These are phyloP conservation scores for Trametes punicea DNA, from an alignment of 768 basidiomycete genomes.

Conservation along the genomic window DNA sequence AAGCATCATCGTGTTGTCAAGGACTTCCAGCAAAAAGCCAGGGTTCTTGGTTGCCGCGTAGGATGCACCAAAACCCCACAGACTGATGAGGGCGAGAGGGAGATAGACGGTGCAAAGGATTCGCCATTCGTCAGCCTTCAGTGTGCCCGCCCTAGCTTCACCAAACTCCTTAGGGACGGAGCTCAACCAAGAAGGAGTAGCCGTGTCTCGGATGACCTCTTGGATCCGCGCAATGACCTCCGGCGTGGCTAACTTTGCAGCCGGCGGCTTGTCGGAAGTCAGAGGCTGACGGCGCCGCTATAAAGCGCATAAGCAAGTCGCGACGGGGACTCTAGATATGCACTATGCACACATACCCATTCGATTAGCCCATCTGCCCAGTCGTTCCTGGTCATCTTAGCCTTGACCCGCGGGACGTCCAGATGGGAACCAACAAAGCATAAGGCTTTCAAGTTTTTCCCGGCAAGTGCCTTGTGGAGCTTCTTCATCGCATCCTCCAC, in stretches of 20 bases:
- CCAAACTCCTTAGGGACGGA: no score
- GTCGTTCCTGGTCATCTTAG: background rate
- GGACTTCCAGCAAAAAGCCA: background rate
- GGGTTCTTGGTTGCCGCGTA: no score
- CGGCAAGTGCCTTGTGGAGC: background rate
- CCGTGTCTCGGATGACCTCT: no score
- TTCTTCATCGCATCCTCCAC: background rate
- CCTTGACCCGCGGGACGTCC: background rate
- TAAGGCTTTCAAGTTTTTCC: background rate
- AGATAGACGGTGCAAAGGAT: no score
- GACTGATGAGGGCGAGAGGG: no score
- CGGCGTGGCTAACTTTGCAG: no score
- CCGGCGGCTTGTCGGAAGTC: background rate
- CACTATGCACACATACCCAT: background rate
- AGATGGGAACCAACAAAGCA: background rate
- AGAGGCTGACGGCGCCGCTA: background rate
- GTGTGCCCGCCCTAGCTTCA: no score
- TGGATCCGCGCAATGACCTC: no score
- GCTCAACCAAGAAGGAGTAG: no score
- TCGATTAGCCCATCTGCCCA: background rate
- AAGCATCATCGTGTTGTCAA: constrained; percentile 12
- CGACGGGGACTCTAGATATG: no score
- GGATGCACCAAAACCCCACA: no score
- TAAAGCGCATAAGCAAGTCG: background rate
- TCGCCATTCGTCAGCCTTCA: no score